These are phyloP conservation scores for Saccharomycopsis fermentans DNA, from an alignment of 805 yeast genomes.

Conservation along the genomic window DNA sequence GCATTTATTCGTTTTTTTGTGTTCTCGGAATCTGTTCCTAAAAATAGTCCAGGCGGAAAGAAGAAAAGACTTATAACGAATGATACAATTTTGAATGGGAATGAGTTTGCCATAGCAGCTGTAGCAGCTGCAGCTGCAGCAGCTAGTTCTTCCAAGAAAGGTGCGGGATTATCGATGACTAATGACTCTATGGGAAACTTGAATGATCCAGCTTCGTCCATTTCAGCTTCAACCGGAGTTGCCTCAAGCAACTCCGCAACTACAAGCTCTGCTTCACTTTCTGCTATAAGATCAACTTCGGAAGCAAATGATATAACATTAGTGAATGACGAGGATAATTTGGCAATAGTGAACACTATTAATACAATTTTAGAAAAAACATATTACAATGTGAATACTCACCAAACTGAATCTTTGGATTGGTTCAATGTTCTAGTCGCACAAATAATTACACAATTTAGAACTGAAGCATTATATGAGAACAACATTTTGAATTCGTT, in stretches of 20 bases:
- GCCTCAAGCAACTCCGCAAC: neutral
- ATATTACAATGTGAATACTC: constrained; percentile 81
- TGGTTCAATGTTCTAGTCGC: constrained; percentile 96
- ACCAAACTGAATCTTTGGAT: constrained; percentile 82
- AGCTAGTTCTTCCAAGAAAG: constrained; percentile 18
- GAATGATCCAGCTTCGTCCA: constrained; percentile 11
- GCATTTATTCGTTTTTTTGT: constrained; percentile 68
- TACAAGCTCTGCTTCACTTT: neutral
- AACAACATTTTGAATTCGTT: constrained; percentile 79
- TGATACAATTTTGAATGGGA: constrained; percentile 17
- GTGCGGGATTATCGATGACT: constrained; percentile 26
- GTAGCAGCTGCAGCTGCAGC: constrained; percentile 15
- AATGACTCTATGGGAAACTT: constrained; percentile 19
- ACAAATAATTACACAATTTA: constrained; percentile 74
- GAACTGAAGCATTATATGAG: constrained; percentile 79
- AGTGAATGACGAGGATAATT: constrained; percentile 19
- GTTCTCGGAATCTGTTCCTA: constrained; percentile 53
- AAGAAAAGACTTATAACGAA: constrained; percentile 23
- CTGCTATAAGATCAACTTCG: neutral
- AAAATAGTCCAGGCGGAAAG: constrained; percentile 25
- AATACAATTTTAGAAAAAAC: constrained; percentile 73
- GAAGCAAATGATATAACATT: neutral
- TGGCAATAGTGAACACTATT: constrained; percentile 22
- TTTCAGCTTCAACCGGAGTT: neutral
- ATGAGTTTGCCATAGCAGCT: constrained; percentile 5